Evolutionary conservation across 805 yeast genomes (phyloP).

Genomic region (Candida maris): DNA sequence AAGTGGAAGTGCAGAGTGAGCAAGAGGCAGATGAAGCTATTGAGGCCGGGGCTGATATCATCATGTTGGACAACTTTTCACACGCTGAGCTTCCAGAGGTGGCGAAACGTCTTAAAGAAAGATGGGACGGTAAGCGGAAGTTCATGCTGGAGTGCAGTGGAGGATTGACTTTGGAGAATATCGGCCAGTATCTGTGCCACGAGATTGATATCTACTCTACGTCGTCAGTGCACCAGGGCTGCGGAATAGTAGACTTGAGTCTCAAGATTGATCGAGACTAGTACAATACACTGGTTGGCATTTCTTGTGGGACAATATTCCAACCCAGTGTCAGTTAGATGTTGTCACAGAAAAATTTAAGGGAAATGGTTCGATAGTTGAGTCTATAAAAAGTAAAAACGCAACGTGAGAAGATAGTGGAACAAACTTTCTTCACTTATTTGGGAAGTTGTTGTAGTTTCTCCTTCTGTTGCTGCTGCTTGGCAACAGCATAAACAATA

Average conservation of each 20-base stretch:
- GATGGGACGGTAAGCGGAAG: constrained; percentile 45
- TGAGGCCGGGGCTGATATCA: constrained; percentile 90
- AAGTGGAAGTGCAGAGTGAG: constrained; percentile 86
- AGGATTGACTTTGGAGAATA: constrained; percentile 71
- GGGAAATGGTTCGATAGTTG: too few relatives aligned
- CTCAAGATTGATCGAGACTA: constrained; percentile 52
- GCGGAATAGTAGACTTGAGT: constrained; percentile 76
- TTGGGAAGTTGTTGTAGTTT: constrained; percentile 34
- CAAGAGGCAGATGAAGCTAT: constrained; percentile 90
- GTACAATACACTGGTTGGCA: too few relatives aligned
- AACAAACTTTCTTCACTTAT: too few relatives aligned
- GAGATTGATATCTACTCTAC: constrained; percentile 90
- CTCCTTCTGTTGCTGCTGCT: constrained; percentile 75
- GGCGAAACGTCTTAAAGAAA: constrained; percentile 57
- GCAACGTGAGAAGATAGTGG: too few relatives aligned
- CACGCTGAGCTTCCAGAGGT: constrained; percentile 62
- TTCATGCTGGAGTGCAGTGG: constrained; percentile 90
- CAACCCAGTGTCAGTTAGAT: too few relatives aligned
- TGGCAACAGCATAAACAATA: constrained; percentile 91
- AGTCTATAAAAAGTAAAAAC: too few relatives aligned
- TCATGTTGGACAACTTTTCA: constrained; percentile 87
- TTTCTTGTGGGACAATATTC: too few relatives aligned
- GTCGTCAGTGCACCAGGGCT: constrained; percentile 90
- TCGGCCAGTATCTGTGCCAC: constrained; percentile 61
- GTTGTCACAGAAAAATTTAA: too few relatives aligned